Base-by-base conservation (phyloP, 208 protist species). In the Kentomonas sorsogonicus region DNA sequence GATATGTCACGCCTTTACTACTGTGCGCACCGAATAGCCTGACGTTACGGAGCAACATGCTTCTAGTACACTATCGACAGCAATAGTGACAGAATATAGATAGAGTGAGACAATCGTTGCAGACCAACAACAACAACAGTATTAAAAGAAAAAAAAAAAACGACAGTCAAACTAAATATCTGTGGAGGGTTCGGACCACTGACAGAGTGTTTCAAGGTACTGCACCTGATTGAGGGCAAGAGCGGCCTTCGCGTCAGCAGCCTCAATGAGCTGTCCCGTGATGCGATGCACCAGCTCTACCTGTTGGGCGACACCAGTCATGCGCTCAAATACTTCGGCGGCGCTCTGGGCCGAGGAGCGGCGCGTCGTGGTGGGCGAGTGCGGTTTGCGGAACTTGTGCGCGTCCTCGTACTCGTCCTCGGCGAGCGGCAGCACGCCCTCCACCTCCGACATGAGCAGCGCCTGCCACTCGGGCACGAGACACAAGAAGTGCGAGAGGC, bases 381-480 rank as follows among this genome's bases (percentile, higher is more conserved):
- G n/a, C n/a, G n/a, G n/a, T 51, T 85, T 91, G 39, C 83, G 77
- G 50, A 82, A 90, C 60, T 68, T 68, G 45, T 86, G 73, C 45
- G 80, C 78, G 56, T 89, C 79, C 38, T 84, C 73, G 69, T 89
- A 92, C 69, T 92, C 81, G 41, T 87, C 78, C 38, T 92, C 85
- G 0, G 76, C 73, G 43, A 89, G 41, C 15, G 77, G 80, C 43
- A 92, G 71, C 40, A 87, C 66, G 10, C 80, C 80, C 48, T 92
- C 85, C 25, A 86, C 81, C 20, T 68, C 41, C 20, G 57, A 22
- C 22, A 83, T 74, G 9, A 92, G 57, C 36, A 73, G 63, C 53
- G 74, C 72, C 74, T 92, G 85, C 69, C 79, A 83, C 72, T 88
- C 85, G n/a, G 85, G 78, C 20, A 92, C 73, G 26, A 92, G 76